These are phyloP conservation scores for Morella rubra DNA, from an alignment of 306 rosid species.

Conservation along the genomic window DNA sequence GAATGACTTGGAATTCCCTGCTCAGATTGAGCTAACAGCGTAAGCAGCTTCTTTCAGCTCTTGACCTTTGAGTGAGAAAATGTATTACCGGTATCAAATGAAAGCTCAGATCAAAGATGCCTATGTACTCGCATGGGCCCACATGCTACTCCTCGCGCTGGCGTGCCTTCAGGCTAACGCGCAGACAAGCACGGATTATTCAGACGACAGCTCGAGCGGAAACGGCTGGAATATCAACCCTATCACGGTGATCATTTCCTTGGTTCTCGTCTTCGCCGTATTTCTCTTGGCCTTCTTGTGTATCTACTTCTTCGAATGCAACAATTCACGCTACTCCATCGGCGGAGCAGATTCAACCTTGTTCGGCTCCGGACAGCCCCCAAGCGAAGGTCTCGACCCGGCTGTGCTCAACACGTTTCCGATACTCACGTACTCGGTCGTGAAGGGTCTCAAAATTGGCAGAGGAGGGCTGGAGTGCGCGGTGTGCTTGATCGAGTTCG, in stretches of 20 bases:
- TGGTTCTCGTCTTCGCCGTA: neutral
- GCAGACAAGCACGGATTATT: neutral
- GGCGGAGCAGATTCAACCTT: no score
- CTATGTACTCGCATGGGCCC: neutral
- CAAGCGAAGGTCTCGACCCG: slow-evolving; percentile 44
- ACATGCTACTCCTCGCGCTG: neutral
- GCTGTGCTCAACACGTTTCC: slow-evolving; percentile 53
- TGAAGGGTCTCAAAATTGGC: slow-evolving; percentile 55
- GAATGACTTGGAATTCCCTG: no score
- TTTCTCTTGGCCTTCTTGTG: neutral
- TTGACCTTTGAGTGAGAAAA: no score
- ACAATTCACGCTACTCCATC: neutral
- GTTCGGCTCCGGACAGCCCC: neutral
- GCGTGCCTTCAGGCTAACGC: neutral
- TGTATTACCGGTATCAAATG: neutral
- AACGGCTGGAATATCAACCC: neutral
- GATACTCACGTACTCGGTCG: slow-evolving; percentile 50
- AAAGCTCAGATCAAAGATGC: neutral
- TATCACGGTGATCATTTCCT: neutral
- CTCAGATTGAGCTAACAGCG: neutral
- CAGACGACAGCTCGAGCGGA: neutral
- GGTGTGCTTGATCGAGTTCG: slow-evolving; percentile 68
- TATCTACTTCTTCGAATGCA: neutral
- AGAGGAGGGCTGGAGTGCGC: slow-evolving; percentile 63
- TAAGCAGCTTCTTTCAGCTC: neutral